Evolutionary conservation across 2,329 filamentous ascomycete species (phyloP).

Genomic region (Plenodomus biglobosus): DNA sequence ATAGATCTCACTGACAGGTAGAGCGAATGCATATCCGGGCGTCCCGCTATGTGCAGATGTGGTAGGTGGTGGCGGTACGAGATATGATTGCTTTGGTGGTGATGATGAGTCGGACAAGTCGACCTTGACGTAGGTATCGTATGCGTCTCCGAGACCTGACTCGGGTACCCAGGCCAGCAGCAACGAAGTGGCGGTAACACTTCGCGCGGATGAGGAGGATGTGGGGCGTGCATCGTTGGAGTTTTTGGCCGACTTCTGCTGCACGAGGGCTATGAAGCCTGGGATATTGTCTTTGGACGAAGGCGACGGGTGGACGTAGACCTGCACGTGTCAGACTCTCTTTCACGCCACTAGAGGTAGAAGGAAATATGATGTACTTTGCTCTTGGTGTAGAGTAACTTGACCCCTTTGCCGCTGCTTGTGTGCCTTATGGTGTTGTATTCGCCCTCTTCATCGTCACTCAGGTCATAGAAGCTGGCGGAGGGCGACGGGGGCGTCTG

Average conservation of each 20-base stretch:
- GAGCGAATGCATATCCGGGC: constrained; percentile 84
- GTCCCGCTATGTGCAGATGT: constrained; percentile 73
- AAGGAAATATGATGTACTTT: constrained; percentile 61
- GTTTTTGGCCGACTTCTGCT: constrained; percentile 67
- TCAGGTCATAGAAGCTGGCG: constrained; percentile 91
- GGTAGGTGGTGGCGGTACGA: constrained; percentile 88
- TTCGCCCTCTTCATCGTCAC: constrained; percentile 91
- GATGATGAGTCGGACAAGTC: constrained; percentile 81
- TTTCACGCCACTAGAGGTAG: constrained; percentile 19
- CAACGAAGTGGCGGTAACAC: constrained; percentile 66
- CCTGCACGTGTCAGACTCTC: constrained; percentile 53
- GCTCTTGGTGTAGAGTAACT: constrained; percentile 93
- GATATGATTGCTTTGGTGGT: constrained; percentile 80
- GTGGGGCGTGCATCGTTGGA: constrained; percentile 39
- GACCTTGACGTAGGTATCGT: constrained; percentile 91
- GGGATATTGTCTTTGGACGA: constrained; percentile 94
- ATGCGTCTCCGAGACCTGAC: constrained; percentile 76
- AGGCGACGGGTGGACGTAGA: constrained; percentile 93
- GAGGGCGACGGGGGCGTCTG: constrained; percentile 66
- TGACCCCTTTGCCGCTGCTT: constrained; percentile 78
- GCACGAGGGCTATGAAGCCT: constrained; percentile 88
- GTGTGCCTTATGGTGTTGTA: constrained; percentile 91
- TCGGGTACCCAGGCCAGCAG: constrained; percentile 94
- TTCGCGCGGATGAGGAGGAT: constrained; percentile 48
- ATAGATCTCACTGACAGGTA: constrained; percentile 88